Percentiles rank a stretch among this genome's conserved stretches.
Conservation (phyloP, 2,329 filamentous ascomycete species). For the Ascosphaera acerosa region DNA sequence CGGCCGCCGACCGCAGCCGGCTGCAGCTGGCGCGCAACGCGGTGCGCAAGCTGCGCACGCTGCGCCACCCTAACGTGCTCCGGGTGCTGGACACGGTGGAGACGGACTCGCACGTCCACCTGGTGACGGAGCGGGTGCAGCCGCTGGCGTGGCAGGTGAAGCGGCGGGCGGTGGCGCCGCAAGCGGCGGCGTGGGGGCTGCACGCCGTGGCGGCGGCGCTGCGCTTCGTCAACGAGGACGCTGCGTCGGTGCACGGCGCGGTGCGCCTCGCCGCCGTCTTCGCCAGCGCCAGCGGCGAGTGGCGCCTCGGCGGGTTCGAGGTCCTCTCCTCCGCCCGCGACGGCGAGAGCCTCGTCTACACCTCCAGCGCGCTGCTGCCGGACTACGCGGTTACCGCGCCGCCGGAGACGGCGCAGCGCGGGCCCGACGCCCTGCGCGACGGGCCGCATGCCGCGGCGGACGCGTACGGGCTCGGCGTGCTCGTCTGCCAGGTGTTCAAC, state of each 20-base stretch:
- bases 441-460: conserved; percentile 62
- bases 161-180: conserved; percentile 62
- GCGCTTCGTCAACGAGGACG: conserved; percentile 90
- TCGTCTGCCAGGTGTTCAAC: conserved; percentile 84
- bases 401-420: conserved; percentile 59
- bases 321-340: conserved; percentile 87
- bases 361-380: conserved; percentile 64
- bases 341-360: conserved; percentile 81
- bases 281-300: conserved; percentile 88
- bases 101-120: conserved; percentile 89
- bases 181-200: conserved; percentile 92
- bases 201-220: conserved; percentile 70
- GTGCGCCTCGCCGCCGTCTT: conserved; percentile 70
- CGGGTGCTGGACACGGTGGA: conserved; percentile 86
- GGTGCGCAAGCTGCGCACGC: conserved; percentile 71
- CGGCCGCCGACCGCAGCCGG: conserved; percentile 51
- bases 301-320: conserved; percentile 89
- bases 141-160: conserved; percentile 79
- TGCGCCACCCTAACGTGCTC: conserved; percentile 84
- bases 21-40: conserved; percentile 81
- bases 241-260: conserved; percentile 70
- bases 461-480: conserved; percentile 58
- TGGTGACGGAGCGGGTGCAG: conserved; percentile 73
- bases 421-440: conserved; percentile 81
- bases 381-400: conserved; percentile 65